These are phyloP conservation scores for Fagopyrum homotropicum DNA, from an alignment of 148 eudicot genomes.

Conservation along the genomic window DNA sequence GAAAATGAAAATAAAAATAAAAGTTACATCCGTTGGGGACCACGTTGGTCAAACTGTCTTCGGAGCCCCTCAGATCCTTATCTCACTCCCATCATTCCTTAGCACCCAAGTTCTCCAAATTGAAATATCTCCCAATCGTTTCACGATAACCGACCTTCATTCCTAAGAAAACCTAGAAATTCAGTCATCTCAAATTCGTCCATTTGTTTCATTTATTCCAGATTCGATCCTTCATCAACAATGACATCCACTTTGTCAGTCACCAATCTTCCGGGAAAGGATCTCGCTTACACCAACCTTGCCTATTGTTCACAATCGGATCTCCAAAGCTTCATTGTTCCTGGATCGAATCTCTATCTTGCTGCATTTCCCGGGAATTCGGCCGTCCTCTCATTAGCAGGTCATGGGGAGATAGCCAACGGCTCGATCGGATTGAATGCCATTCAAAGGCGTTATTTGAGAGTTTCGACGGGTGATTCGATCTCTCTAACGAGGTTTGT, in stretches of 20 bases:
- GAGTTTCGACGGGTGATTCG: constrained; percentile 51
- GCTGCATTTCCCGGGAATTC: neutral
- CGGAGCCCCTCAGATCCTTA: neutral
- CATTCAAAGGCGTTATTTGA: constrained; percentile 33
- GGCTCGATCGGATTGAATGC: constrained; percentile 18
- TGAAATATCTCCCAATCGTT: neutral
- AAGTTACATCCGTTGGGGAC: neutral
- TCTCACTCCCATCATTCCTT: neutral
- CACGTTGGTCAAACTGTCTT: too few species aligned
- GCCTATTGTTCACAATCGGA: constrained; percentile 16
- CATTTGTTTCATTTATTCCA: neutral
- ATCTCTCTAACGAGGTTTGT: constrained; percentile 53
- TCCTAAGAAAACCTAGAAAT: neutral
- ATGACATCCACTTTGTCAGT: constrained; percentile 14
- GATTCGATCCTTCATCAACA: neutral
- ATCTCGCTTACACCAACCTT: constrained; percentile 16
- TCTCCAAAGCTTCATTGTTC: constrained; percentile 7
- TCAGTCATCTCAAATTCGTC: neutral
- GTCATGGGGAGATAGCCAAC: constrained; percentile 4
- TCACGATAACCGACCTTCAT: neutral
- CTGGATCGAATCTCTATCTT: neutral
- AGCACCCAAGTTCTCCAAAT: neutral
- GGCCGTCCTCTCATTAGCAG: constrained; percentile 9
- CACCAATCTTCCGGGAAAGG: constrained; percentile 7
- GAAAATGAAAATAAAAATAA: too few species aligned